Percentiles rank a stretch among this genome's conserved stretches.
These are phyloP conservation scores for Cryptomeria japonica DNA, from an alignment of 75 land plant species.

Conservation along the genomic window DNA sequence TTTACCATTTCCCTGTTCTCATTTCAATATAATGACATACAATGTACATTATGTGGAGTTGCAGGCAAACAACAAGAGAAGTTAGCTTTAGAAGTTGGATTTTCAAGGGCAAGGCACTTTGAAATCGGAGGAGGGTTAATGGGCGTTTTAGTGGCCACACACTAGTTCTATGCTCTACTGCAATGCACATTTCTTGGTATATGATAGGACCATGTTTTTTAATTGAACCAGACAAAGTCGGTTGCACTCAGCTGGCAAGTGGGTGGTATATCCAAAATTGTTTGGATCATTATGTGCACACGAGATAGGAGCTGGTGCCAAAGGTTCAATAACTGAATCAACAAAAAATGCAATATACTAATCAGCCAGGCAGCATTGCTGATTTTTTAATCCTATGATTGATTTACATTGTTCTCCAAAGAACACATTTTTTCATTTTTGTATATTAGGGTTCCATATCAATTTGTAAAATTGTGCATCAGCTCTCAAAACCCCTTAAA, in stretches of 20 bases:
- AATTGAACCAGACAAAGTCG: not conserved
- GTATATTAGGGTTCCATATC: not conserved
- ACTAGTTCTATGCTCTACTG: conserved; percentile 14
- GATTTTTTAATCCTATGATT: not conserved
- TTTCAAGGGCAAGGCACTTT: conserved; percentile 64
- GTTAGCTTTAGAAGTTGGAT: conserved; percentile 76
- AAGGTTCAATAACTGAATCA: not conserved
- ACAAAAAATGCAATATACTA: not conserved
- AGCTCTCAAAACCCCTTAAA: not conserved
- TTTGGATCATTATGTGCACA: not conserved
- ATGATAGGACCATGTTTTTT: not conserved
- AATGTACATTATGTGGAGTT: not conserved
- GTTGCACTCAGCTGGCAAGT: not conserved
- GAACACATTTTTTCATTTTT: not conserved
- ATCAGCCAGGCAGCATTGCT: not conserved
- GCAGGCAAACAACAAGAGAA: conserved; percentile 75
- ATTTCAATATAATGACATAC: not conserved
- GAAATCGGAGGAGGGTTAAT: conserved; percentile 84
- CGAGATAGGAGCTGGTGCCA: not conserved
- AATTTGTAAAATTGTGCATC: not conserved
- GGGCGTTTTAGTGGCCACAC: conserved; percentile 79
- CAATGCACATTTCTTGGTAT: not conserved
- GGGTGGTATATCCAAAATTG: not conserved
- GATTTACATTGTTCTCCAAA: not conserved
- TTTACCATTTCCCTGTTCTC: not conserved